phyloP scores from a whole-genome alignment of 2,329 filamentous ascomycete species.

The Aspergillus ibericus region DNA sequence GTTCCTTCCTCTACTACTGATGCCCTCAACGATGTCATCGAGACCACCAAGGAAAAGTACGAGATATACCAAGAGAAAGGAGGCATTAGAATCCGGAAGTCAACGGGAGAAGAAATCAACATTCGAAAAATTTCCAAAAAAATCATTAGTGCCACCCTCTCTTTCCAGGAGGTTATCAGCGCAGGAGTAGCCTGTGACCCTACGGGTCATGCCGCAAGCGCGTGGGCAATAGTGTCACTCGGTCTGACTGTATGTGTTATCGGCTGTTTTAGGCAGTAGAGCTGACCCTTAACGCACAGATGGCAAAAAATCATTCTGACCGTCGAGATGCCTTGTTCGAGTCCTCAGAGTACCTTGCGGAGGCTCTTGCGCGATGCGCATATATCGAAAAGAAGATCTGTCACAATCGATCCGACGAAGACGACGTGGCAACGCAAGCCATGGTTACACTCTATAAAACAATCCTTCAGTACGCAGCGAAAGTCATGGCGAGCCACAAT shows the following conservation, averaged over 20 bases:
- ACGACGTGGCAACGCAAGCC: neutral
- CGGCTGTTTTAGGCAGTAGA: neutral
- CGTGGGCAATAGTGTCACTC: neutral
- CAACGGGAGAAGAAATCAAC: neutral
- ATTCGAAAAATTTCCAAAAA: neutral
- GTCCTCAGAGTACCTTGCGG: neutral
- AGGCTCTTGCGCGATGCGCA: neutral
- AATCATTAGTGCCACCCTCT: neutral
- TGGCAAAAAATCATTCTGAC: neutral
- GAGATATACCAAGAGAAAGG: neutral
- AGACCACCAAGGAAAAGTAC: neutral
- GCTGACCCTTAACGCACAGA: neutral
- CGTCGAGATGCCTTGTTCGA: neutral
- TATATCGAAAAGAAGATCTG: neutral
- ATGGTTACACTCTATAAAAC: neutral
- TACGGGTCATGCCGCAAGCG: neutral
- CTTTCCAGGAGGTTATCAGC: neutral
- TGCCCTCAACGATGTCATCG: neutral
- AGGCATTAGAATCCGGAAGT: neutral
- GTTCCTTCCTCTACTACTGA: neutral
- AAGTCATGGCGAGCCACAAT: neutral
- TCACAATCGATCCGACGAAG: neutral
- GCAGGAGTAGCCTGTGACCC: neutral
- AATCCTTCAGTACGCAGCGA: neutral
- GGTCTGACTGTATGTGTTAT: neutral